Evolutionary conservation across 2,329 filamentous ascomycete species (phyloP), one percentile per base, ranked within the genome.

Genomic region (Sporothrix humicola): DNA sequence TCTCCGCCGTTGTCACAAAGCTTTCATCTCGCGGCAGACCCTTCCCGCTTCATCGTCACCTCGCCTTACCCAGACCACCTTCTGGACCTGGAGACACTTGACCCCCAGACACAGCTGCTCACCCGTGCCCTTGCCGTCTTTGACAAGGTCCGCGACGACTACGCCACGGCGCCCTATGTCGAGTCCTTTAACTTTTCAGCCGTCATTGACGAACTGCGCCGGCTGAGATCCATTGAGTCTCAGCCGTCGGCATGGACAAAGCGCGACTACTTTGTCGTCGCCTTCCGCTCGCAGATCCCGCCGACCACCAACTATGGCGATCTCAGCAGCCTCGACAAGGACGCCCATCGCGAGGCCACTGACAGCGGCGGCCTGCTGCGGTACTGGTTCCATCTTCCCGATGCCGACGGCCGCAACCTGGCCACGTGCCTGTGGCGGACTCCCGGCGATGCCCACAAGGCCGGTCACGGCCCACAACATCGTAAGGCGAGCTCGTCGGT

Each of bases 381-480:
- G 81, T 97, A 98, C 82, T 97, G 95, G 94, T 97, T 97, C 81
- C 93, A 94, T 1, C 85, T 84, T 48, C 91, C 92, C 23, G 90
- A 97, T 82, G 83, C 81, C 59, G 85, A 92, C 70, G 87, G 91
- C 75, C 86, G 89, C 79, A 97, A 97, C 82, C 82, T 98, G 78
- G 95, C 95, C 59, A 97, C 94, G 68, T 94, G 90, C 81, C 80
- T 92, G 74, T 92, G 90, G 90, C 84, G 88, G 76, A 87, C 86
- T 46, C 84, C 85, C 59, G 84, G 87, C 56, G 88, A 91, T 79
- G 90, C 90, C 52, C 85, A 83, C 77, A 84, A 85, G 76, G 90
- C 89, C 74, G 89, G 88, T 44, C 81, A 85, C 71, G 89, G 89
- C 13, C 86, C 87, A 66, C 90, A 90, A 73, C 87, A 89, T 80